Percentiles rank a stretch among this genome's conserved stretches.
Conservation (phyloP, 495 filamentous ascomycete genomes). For the Talaromyces wortmannii region DNA sequence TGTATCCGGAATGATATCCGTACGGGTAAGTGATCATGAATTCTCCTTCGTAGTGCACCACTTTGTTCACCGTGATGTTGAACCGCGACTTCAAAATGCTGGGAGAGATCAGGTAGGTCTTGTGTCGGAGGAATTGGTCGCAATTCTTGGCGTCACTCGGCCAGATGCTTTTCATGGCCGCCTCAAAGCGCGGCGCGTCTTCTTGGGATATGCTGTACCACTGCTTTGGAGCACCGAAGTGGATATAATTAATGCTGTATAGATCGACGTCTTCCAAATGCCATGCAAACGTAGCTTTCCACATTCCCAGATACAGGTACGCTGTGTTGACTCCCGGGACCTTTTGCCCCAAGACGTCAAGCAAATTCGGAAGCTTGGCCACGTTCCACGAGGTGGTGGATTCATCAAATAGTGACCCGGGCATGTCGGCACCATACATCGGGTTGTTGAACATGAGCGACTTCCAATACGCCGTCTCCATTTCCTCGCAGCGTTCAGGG, state of each 20-base stretch:
- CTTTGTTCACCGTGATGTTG: constrained; percentile 89
- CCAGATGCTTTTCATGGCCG: constrained; percentile 85
- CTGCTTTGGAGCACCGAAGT: constrained; percentile 97
- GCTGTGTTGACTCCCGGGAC: constrained; percentile 97
- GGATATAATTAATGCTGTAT: constrained; percentile 99
- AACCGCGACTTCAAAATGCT: constrained; percentile 76
- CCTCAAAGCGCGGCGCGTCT: constrained; percentile 90
- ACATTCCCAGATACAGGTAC: constrained; percentile 98
- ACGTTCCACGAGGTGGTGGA: constrained; percentile 84
- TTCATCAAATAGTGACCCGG: constrained; percentile 91
- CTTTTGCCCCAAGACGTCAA: constrained; percentile 91
- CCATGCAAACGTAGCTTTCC: constrained; percentile 99
- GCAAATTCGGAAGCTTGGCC: constrained; percentile 83
- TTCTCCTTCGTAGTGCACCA: constrained; percentile 94
- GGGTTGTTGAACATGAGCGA: constrained; percentile 90
- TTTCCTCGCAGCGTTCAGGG: constrained; percentile 81
- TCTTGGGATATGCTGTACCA: constrained; percentile 99
- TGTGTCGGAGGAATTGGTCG: constrained; percentile 93
- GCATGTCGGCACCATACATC: constrained; percentile 95
- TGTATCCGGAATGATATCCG: constrained; percentile 97
- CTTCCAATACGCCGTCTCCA: constrained; percentile 94
- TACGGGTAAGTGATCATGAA: constrained; percentile 99
- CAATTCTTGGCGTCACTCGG: constrained; percentile 95
- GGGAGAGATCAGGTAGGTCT: constrained; percentile 96
- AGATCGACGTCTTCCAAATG: constrained; percentile 98